Percentiles rank a stretch among this genome's conserved stretches.
Evolutionary conservation across 2,329 filamentous ascomycete genomes (phyloP).

Genomic region (Hypoxylon sp.): DNA sequence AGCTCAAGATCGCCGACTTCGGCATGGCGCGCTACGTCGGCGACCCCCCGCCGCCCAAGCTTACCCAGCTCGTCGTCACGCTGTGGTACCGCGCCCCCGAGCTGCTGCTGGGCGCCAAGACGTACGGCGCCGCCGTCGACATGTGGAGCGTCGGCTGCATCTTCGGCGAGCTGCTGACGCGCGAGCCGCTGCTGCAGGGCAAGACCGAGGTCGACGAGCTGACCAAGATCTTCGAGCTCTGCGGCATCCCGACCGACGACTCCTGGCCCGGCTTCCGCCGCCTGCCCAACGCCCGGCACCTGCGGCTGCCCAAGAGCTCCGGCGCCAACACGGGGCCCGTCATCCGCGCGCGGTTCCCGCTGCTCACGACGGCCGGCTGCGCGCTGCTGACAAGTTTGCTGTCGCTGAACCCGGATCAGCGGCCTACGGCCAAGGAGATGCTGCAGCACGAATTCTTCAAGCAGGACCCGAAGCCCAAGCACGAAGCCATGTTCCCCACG

Average conservation of each 20-base stretch:
- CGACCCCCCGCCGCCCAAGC: slow-evolving; percentile 76
- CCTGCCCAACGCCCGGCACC: slow-evolving; percentile 84
- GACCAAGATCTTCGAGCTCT: slow-evolving; percentile 87
- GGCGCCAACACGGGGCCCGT: slow-evolving; percentile 61
- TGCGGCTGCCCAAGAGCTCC: slow-evolving; percentile 73
- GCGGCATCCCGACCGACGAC: slow-evolving; percentile 85
- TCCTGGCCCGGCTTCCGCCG: slow-evolving; percentile 89
- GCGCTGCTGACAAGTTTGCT: slow-evolving; percentile 77
- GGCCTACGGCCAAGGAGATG: slow-evolving; percentile 80
- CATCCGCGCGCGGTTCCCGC: slow-evolving; percentile 82
- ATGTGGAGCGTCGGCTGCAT: slow-evolving; percentile 98
- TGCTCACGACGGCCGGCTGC: slow-evolving; percentile 81
- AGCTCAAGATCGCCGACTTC: slow-evolving; percentile 96
- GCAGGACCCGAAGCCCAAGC: slow-evolving; percentile 91
- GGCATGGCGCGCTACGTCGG: slow-evolving; percentile 95
- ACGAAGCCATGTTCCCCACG: slow-evolving; percentile 92
- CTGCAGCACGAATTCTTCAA: slow-evolving; percentile 86
- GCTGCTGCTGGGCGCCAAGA: slow-evolving; percentile 82
- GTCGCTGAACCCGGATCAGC: slow-evolving; percentile 76
- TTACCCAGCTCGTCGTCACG: slow-evolving; percentile 95
- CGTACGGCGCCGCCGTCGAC: slow-evolving; percentile 83
- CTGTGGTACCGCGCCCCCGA: slow-evolving; percentile 97
- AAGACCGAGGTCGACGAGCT: slow-evolving; percentile 94
- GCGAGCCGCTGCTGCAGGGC: slow-evolving; percentile 86
- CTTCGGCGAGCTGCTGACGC: slow-evolving; percentile 88